Percentiles rank a stretch among this genome's conserved stretches.
Evolutionary conservation across 163 green algal species (phyloP).

Genomic region (Scenedesmus sp.): DNA sequence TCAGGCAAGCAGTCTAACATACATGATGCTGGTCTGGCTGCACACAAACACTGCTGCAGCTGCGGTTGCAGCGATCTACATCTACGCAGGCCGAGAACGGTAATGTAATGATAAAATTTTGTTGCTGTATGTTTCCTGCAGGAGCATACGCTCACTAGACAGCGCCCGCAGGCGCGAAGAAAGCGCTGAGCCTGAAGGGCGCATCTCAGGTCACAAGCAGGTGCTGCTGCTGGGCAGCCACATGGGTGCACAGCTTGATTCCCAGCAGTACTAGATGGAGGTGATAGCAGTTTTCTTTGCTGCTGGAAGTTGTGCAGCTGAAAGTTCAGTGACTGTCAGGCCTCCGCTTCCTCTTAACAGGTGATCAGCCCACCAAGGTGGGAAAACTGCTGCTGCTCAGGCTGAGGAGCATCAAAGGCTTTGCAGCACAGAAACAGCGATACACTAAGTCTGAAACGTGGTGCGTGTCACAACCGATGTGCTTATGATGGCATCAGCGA

Average conservation of each 20-base stretch:
- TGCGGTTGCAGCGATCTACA: neutral
- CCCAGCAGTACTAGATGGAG: neutral
- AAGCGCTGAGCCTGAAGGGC: neutral
- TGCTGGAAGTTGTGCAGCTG: neutral
- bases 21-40: neutral
- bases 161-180: slow-evolving; percentile 3
- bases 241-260: neutral
- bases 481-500: neutral
- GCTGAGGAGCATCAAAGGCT: neutral
- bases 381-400: neutral
- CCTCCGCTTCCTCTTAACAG: neutral
- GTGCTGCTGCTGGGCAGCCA: neutral
- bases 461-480: neutral
- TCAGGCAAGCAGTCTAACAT: neutral
- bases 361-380: neutral
- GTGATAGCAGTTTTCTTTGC: too few species aligned
- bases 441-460: neutral
- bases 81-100: neutral
- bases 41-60: too few species aligned
- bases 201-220: neutral
- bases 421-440: neutral
- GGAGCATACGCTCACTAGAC: neutral
- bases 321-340: neutral
- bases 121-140: neutral
- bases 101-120: too few species aligned